Evolutionary conservation across 2,329 filamentous ascomycete genomes (phyloP), one percentile per base, ranked within the genome.

Genomic region (Talaromyces funiculosus): DNA sequence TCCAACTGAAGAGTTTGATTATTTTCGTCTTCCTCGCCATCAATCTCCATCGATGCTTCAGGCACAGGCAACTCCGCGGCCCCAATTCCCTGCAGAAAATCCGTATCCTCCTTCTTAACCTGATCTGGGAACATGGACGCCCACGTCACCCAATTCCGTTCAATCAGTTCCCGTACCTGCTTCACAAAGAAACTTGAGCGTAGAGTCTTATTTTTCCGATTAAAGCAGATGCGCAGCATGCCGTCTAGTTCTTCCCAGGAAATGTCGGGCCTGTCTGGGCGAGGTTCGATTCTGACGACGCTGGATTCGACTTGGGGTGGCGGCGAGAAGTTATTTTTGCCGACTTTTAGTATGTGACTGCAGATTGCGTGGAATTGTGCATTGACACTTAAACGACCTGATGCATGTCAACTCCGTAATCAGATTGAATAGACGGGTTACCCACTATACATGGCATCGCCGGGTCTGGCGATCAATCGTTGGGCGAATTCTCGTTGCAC

Each of bases 201-300:
- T 58, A 97, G 79, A 0, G 91, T 96, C 75, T 92, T 91, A 77
- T 97, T 97, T 79, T 96, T 94, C 67, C 94, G 82, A 57, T 89
- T 86, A 67, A 96, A 96, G 63, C 87, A 86, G 42, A 96, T 86
- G 55, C 90, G 81, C 63, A 97, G 76, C 71, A 97, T 81, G 9
- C 93, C 92, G 71, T 97, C 93, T 88, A 92, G 97, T 75, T 97
- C 94, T 57, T 95, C 91, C 76, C 93, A 97, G 72, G 86, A 90
- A 65, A 97, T 92, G 67, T 91, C 88, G 57, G 93, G 93, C 38
- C 91, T 80, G 10, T 92, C 92, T 38, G 84, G 82, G 78, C 97
- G 95, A 22, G 92, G 92, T 71, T 93, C 90, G 66, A 97, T 89
- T 62, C 92, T 84, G 53, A 97, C 92, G 6, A 97, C 92, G 61